Percentiles rank a stretch among this genome's conserved stretches.
Conservation (phyloP, 257 asterid species). For the Agastache rugosa region DNA sequence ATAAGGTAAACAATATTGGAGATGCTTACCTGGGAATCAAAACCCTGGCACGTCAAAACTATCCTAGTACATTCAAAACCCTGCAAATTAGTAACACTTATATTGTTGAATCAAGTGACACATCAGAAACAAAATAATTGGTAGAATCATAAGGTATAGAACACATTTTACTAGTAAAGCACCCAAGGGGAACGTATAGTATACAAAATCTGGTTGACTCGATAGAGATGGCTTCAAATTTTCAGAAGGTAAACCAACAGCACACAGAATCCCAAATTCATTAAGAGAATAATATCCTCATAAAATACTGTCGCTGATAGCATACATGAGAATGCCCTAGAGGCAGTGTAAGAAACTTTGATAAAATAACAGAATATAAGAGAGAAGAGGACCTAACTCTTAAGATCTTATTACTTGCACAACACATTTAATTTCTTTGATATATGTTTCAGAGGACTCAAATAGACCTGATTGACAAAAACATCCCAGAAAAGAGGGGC, state of each 20-base stretch:
- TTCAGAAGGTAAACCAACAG: too few species aligned
- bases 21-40: conserved; percentile 70
- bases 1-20: conserved; percentile 14
- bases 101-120: conserved; percentile 24
- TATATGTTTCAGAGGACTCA: background rate
- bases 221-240: too few species aligned
- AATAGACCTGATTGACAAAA: conserved; percentile 72
- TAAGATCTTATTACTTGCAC: conserved; percentile 1
- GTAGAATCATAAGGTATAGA: conserved; percentile 16
- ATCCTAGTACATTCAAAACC: conserved; percentile 74
- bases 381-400: background rate
- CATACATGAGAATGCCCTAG: too few species aligned
- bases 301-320: too few species aligned
- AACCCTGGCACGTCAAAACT: conserved; percentile 76
- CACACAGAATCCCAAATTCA: too few species aligned
- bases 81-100: conserved; percentile 46
- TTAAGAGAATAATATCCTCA: too few species aligned
- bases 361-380: background rate
- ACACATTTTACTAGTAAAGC: too few species aligned
- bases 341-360: too few species aligned
- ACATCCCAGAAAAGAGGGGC: conserved; percentile 91
- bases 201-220: too few species aligned
- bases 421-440: background rate
- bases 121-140: conserved; percentile 19
- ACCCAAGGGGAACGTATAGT: too few species aligned